Conservation (phyloP, 768 basidiomycete genomes). For the Tylopilus cervinicoccineus region DNA sequence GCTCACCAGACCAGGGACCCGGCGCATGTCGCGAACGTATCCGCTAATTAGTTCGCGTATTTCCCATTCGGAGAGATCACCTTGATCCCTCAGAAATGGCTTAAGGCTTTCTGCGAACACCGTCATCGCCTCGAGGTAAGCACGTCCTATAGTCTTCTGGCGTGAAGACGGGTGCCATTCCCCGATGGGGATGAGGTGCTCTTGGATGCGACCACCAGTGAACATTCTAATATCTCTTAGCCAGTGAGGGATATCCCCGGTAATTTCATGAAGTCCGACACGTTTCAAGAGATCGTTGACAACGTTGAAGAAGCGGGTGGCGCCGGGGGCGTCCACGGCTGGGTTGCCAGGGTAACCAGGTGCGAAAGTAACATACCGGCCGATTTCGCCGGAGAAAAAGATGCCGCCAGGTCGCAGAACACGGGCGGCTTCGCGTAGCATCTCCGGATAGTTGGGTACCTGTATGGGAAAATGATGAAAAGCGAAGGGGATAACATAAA, state of each 20-base stretch:
- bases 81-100: conserved; percentile 41
- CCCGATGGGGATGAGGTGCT: conserved; percentile 52
- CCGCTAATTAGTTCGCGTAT: conserved; percentile 38
- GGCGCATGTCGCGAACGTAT: conserved; percentile 45
- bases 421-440: conserved; percentile 58
- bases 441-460: conserved; percentile 50
- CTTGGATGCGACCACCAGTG: conserved; percentile 32
- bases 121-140: conserved; percentile 36
- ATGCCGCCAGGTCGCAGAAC: conserved; percentile 69
- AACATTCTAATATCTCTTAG: conserved; percentile 40
- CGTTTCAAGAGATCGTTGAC: conserved; percentile 39
- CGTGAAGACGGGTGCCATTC: conserved; percentile 41
- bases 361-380: conserved; percentile 38
- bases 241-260: conserved; percentile 34
- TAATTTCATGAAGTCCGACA: conserved; percentile 38
- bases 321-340: conserved; percentile 23
- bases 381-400: conserved; percentile 64
- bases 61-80: conserved; percentile 34
- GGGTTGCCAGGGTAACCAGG: conserved; percentile 27
- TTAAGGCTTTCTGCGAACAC: conserved; percentile 47
- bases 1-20: conserved; percentile 44
- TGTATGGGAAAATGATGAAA: conserved; percentile 29
- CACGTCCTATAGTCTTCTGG: conserved; percentile 38
- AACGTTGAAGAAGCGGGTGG: conserved; percentile 33
- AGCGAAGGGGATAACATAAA: conserved; percentile 2